Conservation (phyloP, 2,329 filamentous ascomycete genomes). For the Fusarium sarcochroum region DNA sequence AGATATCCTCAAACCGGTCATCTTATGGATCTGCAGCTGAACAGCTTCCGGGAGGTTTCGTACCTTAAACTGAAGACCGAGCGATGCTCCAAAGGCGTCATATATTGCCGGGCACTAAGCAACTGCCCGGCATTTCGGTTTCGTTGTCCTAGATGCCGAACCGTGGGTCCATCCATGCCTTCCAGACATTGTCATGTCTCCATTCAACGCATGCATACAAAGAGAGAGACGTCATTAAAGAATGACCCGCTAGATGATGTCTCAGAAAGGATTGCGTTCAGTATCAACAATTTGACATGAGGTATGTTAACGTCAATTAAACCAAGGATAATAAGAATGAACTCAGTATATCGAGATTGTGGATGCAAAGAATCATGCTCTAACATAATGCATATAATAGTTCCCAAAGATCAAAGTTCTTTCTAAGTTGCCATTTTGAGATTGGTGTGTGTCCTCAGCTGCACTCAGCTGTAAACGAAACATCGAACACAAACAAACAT, state of each 20-base stretch:
- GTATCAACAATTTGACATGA: not conserved
- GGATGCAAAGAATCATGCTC: too few species aligned
- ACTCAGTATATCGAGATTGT: not conserved
- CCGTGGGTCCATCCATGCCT: not conserved
- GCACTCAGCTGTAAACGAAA: too few species aligned
- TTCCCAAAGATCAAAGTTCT: too few species aligned
- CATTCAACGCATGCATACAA: not conserved
- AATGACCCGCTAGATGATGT: not conserved
- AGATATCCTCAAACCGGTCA: not conserved
- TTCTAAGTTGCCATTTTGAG: too few species aligned
- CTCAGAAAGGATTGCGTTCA: not conserved
- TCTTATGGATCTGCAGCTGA: not conserved
- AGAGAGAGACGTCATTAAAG: conserved; percentile 3
- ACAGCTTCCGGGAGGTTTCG: not conserved
- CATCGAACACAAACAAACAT: too few species aligned
- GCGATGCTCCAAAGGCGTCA: not conserved
- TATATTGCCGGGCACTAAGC: not conserved
- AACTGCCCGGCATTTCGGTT: not conserved
- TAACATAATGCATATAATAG: too few species aligned
- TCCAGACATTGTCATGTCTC: not conserved
- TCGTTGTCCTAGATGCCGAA: not conserved
- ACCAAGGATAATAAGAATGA: not conserved
- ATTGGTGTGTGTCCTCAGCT: too few species aligned
- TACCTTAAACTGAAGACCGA: not conserved
- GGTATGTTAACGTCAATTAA: not conserved